Evolutionary conservation across 441 rosid genomes (phyloP).

Genomic region (Sinapis alba): DNA sequence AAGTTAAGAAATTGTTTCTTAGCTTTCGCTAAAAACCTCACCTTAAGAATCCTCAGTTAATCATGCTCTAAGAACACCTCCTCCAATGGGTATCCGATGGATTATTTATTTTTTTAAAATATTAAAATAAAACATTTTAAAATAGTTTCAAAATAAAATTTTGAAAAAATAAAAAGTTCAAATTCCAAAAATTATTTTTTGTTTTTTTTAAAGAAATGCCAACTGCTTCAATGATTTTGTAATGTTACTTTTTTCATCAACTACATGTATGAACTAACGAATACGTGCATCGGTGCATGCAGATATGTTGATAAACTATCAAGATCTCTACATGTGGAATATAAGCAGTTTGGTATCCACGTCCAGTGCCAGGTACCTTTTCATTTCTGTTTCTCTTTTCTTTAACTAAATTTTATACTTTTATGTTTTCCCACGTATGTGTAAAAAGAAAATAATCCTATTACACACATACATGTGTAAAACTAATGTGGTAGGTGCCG

Average conservation of each 20-base stretch:
- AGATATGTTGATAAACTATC: conserved; percentile 73
- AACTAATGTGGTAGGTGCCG: conserved; percentile 54
- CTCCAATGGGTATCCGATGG: no score
- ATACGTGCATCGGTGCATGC: conserved; percentile 6
- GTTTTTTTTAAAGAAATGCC: no score
- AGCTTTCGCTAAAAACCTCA: no score
- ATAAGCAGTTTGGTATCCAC: conserved; percentile 59
- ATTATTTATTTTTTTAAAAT: no score
- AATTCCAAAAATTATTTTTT: no score
- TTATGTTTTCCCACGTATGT: background rate
- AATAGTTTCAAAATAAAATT: no score
- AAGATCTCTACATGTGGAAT: conserved; percentile 65
- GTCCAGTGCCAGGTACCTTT: conserved; percentile 74
- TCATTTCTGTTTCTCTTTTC: background rate
- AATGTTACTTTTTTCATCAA: background rate
- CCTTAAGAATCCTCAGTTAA: no score
- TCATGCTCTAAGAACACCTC: no score
- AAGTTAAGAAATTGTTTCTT: no score
- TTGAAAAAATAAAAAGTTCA: no score
- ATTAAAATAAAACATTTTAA: no score
- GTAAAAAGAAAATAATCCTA: background rate
- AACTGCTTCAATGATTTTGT: no score
- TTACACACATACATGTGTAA: background rate
- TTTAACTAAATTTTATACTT: background rate
- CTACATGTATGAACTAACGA: background rate